Evolutionary conservation across 257 asterid genomes (phyloP), one percentile per base, ranked within the genome.

Genomic region (Avicennia marina): DNA sequence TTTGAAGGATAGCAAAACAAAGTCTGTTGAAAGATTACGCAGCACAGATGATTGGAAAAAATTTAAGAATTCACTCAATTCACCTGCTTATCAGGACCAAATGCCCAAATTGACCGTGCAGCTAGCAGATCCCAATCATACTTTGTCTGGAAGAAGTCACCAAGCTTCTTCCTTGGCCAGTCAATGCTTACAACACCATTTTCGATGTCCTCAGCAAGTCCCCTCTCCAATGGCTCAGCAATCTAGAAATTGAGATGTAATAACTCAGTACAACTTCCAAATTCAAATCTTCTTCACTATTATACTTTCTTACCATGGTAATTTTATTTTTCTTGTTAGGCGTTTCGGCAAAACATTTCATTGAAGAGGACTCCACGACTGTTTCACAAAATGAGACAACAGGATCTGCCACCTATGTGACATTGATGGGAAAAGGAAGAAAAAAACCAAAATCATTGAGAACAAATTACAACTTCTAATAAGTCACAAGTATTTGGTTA

Each of bases 81-180:
- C 54, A 89, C 98, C 95, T 88, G 97, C 78, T 77, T 93, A 75
- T 86, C 95, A 21, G 97, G 98, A 59, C 97, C 98, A 77, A 93
- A 93, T 60, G 98, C 97, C 98, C 98, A 93, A 66, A 93, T 89
- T 62, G 98, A 93, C 29, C 97, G 77, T 3, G 98, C 97, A 60
- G 98, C 97, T 58, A 93, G 94, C 75, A 93, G 79, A 76, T 93
- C 98, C 98, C 98, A 93, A 57, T 93, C 98, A 68, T 93, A 93
- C 63, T 79, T 89, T 13, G 93, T 75, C 74, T 89, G 97, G 63
- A 93, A 93, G 66, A 89, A 93, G 70, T 86, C 95, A 27, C 95
- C 97, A 45, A 93, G 85, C 77, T 77, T 86, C 74, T 86, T 93
- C 56, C 86, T 63, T 27, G 97, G 95, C 95, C 95, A 89, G 62